Evolutionary conservation across 495 filamentous ascomycete species (phyloP), one percentile per base, ranked within the genome.

Genomic region (Penicillium antarcticum): DNA sequence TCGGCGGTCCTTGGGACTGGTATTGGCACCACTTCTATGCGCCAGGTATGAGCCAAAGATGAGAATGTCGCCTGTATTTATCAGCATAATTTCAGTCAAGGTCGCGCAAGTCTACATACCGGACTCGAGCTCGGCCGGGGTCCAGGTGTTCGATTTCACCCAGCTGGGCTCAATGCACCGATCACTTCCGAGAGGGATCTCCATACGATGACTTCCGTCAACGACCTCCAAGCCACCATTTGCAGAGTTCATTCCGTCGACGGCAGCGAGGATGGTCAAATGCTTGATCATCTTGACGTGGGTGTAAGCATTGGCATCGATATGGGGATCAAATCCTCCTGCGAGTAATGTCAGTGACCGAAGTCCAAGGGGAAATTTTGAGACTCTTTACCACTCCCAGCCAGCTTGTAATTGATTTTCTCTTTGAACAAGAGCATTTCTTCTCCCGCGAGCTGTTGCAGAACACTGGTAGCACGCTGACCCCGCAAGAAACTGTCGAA

Each of bases 391-490:
- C 73, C 73, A 56, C 67, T 69, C 5, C 69, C 67, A 14, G 71
- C 66, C 12, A 73, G 56, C 42, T 75, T 73, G 49, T 73, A 72
- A 57, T 74, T 75, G 55, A 73, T 77, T 57, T 77, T 76, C 42
- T 77, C 74, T 44, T 77, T 76, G 64, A 78, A 78, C 0, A 78
- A 56, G 13, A 74, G 48, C 72, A 78, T 76, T 7, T 71, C 63
- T 39, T 78, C 74, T 2, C 62, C 55, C 1, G 72, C 69, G 18
- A 76, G 45, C 48, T 76, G 69, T 4, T 60, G 46, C 6, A 76
- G 56, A 7, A 70, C 50, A 26, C 65, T 64, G 6, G 60, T 45
- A 1, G 72, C 62, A 31, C 69, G 68, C 8, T 60, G 34, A 23
- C 74, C 72, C 6, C 73, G 62, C 9, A 78, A 62, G 36, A 76